Conservation (phyloP, 2,329 filamentous ascomycete genomes). For the Emmonsia crescens region DNA sequence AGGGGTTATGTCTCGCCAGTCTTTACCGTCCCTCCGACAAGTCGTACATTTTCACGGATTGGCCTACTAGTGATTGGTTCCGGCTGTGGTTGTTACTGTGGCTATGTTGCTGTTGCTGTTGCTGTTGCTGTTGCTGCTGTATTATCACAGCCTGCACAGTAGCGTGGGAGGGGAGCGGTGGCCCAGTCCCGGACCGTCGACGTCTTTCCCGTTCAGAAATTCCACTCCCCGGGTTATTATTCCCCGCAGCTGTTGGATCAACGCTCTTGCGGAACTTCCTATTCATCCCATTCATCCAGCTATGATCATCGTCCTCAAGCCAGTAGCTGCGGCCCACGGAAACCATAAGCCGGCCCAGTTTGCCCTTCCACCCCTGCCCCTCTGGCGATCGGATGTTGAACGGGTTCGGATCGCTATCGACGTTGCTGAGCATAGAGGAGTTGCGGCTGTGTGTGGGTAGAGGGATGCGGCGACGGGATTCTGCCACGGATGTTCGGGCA, state of each 20-base stretch:
- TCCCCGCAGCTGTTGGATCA: slow-evolving; percentile 25
- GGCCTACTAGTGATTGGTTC: background rate
- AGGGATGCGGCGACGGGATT: slow-evolving; percentile 11
- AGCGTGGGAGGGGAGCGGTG: slow-evolving; percentile 31
- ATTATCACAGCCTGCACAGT: slow-evolving; percentile 25
- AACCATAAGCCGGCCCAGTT: slow-evolving; percentile 68
- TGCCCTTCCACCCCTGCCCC: slow-evolving; percentile 68
- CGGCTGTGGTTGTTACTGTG: slow-evolving; percentile 2
- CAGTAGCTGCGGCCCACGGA: slow-evolving; percentile 66
- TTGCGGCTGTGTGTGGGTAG: slow-evolving; percentile 34
- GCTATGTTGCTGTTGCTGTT: background rate
- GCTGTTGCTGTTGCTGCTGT: slow-evolving; percentile 1
- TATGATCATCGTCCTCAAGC: slow-evolving; percentile 58
- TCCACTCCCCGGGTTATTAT: slow-evolving; percentile 28
- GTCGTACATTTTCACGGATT: slow-evolving; percentile 27
- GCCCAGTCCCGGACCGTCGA: slow-evolving; percentile 52
- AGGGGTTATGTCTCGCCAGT: background rate
- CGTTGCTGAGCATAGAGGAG: slow-evolving; percentile 36
- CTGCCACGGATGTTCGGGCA: slow-evolving; percentile 17
- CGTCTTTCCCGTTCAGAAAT: slow-evolving; percentile 48
- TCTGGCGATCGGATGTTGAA: slow-evolving; percentile 61
- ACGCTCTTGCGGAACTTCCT: slow-evolving; percentile 47
- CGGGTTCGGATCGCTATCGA: slow-evolving; percentile 48
- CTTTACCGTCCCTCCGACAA: slow-evolving; percentile 24
- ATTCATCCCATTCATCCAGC: slow-evolving; percentile 56